These are phyloP conservation scores for Pleurotus tuber-regium DNA, from an alignment of 768 basidiomycete species.

Conservation along the genomic window DNA sequence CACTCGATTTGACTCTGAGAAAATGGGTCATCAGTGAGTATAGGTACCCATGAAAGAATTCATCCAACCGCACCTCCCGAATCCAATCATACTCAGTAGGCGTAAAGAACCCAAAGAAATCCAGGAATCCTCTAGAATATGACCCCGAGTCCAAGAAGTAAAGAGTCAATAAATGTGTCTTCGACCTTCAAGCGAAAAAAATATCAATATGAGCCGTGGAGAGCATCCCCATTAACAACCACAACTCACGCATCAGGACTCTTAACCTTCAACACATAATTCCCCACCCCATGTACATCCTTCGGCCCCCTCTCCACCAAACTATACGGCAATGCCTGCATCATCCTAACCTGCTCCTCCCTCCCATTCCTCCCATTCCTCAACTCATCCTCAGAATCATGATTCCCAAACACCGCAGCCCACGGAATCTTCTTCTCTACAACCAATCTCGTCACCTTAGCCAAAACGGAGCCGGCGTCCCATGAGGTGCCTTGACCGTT, in stretches of 20 bases:
- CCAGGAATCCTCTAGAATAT: slow-evolving; percentile 59
- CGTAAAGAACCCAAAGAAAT: slow-evolving; percentile 63
- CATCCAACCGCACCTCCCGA: slow-evolving; percentile 61
- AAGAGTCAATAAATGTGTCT: slow-evolving; percentile 83
- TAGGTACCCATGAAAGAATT: too few species aligned
- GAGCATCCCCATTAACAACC: not conserved
- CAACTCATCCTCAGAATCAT: slow-evolving; percentile 64
- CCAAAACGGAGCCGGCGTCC: slow-evolving; percentile 84
- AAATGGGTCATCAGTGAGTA: not conserved
- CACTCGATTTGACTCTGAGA: slow-evolving; percentile 78
- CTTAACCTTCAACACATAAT: slow-evolving; percentile 82
- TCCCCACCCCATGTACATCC: slow-evolving; percentile 86
- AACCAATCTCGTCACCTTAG: slow-evolving; percentile 82
- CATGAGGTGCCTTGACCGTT: slow-evolving; percentile 91
- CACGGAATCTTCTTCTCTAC: slow-evolving; percentile 80
- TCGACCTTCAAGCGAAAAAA: slow-evolving; percentile 49
- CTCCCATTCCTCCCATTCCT: slow-evolving; percentile 43
- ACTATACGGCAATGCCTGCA: slow-evolving; percentile 84
- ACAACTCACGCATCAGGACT: slow-evolving; percentile 79
- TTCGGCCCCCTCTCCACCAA: slow-evolving; percentile 78
- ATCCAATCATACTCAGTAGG: slow-evolving; percentile 86
- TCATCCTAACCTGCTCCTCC: slow-evolving; percentile 62
- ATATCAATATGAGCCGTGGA: not conserved
- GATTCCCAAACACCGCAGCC: slow-evolving; percentile 94
- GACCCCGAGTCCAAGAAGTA: slow-evolving; percentile 91